These are phyloP conservation scores for Neurospora sp. DNA, from an alignment of 495 filamentous ascomycete genomes.

Conservation along the genomic window DNA sequence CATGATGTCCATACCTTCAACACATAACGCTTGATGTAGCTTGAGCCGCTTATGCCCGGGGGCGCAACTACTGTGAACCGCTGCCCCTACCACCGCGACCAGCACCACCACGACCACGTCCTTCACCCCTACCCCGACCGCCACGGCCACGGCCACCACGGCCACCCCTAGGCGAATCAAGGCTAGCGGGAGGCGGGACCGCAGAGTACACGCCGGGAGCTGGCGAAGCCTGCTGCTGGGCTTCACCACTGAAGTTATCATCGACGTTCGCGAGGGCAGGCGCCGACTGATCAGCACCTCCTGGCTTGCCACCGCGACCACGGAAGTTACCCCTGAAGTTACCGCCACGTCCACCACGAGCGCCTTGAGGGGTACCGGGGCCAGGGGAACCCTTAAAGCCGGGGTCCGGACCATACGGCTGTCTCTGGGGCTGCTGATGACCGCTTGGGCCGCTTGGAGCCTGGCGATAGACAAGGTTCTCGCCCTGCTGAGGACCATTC, in stretches of 20 bases:
- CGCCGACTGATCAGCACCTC: constrained; percentile 15
- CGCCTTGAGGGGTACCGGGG: constrained; percentile 6
- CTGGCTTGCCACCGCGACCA: constrained; percentile 22
- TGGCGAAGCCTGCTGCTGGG: constrained; percentile 5
- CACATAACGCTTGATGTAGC: neutral
- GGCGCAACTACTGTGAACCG: neutral
- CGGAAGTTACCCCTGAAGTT: constrained; percentile 19
- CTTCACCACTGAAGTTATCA: neutral
- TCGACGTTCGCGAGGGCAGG: constrained; percentile 16
- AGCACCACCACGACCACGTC: constrained; percentile 14
- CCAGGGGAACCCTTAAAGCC: constrained; percentile 5
- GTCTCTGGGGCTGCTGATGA: constrained; percentile 12
- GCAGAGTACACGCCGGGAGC: constrained; percentile 45
- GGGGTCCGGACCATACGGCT: constrained; percentile 6
- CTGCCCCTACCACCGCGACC: constrained; percentile 6
- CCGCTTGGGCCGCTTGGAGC: constrained; percentile 1
- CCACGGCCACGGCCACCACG: constrained; percentile 38
- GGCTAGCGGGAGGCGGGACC: constrained; percentile 66
- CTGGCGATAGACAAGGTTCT: constrained; percentile 30
- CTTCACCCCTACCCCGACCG: constrained; percentile 19
- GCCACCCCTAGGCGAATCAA: constrained; percentile 48
- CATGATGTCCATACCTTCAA: neutral
- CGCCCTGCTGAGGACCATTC: constrained; percentile 22
- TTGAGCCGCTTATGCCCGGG: neutral
- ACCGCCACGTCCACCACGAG: constrained; percentile 27